Percentiles rank a stretch among this genome's conserved stretches.
Evolutionary conservation across 371 early-diverging fungal species (phyloP).

Genomic region (Lichtheimia hyalospora): DNA sequence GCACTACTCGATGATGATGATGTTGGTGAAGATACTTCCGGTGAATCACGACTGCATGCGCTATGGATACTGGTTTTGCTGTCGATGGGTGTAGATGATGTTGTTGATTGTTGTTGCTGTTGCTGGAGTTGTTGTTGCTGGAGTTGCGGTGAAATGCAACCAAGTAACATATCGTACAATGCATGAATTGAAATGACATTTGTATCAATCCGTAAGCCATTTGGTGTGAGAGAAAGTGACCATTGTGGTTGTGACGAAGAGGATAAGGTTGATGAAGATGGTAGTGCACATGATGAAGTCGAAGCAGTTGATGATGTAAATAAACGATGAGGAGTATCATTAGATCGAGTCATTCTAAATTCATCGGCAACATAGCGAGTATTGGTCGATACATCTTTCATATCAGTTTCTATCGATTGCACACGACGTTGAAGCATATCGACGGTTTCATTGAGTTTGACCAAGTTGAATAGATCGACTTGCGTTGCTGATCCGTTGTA

Average conservation of each 20-base stretch:
- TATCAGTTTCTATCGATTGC: slow-evolving; percentile 20
- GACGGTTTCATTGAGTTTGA: slow-evolving; percentile 29
- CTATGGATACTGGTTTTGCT: neutral
- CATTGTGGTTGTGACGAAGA: slow-evolving; percentile 15
- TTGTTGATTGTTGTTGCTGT: slow-evolving; percentile 15
- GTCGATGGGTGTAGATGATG: neutral
- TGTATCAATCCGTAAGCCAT: slow-evolving; percentile 44
- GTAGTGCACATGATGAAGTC: neutral
- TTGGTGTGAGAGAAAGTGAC: slow-evolving; percentile 40
- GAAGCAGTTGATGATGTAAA: neutral
- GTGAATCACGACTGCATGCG: neutral
- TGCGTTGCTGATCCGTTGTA: slow-evolving; percentile 34
- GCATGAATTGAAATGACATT: slow-evolving; percentile 41
- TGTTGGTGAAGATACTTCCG: neutral
- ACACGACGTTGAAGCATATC: slow-evolving; percentile 28
- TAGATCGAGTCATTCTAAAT: slow-evolving; percentile 13
- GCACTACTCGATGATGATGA: neutral
- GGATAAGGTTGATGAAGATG: slow-evolving; percentile 4
- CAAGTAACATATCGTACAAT: slow-evolving; percentile 37
- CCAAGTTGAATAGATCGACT: slow-evolving; percentile 32
- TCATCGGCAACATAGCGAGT: slow-evolving; percentile 22
- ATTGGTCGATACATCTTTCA: slow-evolving; percentile 21
- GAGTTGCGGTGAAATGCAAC: slow-evolving; percentile 24
- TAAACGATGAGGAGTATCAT: neutral
- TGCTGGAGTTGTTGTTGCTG: slow-evolving; percentile 2